A percentile compares a stretch with the other conserved stretches of the same genome.
These are phyloP conservation scores for Candida sp. DNA, from an alignment of 1,139 yeast genomes.

Conservation along the genomic window DNA sequence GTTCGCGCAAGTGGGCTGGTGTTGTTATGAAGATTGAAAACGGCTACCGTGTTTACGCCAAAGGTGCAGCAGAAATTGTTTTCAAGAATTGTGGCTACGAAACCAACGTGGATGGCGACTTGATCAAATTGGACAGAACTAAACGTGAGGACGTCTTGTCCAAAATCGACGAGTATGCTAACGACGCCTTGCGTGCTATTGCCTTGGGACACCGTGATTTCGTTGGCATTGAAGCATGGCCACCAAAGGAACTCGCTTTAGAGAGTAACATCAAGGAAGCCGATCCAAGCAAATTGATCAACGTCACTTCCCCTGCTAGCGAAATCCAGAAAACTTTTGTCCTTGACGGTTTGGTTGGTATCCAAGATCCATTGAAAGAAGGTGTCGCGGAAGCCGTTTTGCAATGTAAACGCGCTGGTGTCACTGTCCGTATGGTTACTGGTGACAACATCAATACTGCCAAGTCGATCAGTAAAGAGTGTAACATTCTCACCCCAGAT, in stretches of 20 bases:
- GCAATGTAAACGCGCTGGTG: constrained; percentile 90
- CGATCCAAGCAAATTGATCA: constrained; percentile 49
- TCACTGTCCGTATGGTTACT: constrained; percentile 95
- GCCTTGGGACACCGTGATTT: constrained; percentile 83
- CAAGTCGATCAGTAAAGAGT: constrained; percentile 82
- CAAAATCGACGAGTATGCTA: constrained; percentile 69
- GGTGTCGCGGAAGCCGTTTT: constrained; percentile 92
- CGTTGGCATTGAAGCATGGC: constrained; percentile 57
- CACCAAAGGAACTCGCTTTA: constrained; percentile 52
- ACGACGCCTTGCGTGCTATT: constrained; percentile 82
- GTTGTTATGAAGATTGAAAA: constrained; percentile 57
- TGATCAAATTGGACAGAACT: constrained; percentile 28
- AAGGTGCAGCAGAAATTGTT: constrained; percentile 96
- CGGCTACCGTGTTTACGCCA: constrained; percentile 69
- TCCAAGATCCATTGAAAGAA: constrained; percentile 90
- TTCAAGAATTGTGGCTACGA: constrained; percentile 60
- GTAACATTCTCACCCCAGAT: constrained; percentile 74
- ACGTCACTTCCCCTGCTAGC: constrained; percentile 21
- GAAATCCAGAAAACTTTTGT: constrained; percentile 40
- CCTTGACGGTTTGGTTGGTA: constrained; percentile 82
- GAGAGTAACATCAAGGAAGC: constrained; percentile 41
- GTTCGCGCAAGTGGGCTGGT: constrained; percentile 93
- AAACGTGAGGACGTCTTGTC: constrained; percentile 38
- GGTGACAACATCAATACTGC: constrained; percentile 96
- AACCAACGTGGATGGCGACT: constrained; percentile 20